Evolutionary conservation across 129 eudicot species (phyloP).

Genomic region (Artemisia argyi): DNA sequence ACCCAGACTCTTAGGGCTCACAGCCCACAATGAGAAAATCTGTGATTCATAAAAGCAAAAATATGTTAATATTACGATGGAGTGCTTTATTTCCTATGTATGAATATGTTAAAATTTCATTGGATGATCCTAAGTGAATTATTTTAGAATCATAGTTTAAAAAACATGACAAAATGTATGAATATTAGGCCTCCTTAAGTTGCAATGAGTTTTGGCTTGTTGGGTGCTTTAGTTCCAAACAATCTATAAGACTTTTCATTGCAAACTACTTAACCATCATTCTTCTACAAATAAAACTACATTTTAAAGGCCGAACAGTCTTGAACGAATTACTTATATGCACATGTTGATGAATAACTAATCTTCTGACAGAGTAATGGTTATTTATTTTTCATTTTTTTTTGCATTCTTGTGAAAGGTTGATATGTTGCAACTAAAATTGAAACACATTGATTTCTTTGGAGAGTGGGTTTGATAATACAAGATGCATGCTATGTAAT

Average conservation of each 20-base stretch:
- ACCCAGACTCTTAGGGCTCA: slow-evolving; percentile 73
- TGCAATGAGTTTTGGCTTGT: not conserved
- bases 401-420: too few species aligned
- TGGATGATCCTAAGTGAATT: not conserved
- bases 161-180: slow-evolving; percentile 12
- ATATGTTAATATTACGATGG: not conserved
- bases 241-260: too few species aligned
- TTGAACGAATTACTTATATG: too few species aligned
- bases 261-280: too few species aligned
- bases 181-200: not conserved
- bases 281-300: too few species aligned
- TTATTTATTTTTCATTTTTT: too few species aligned
- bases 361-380: too few species aligned
- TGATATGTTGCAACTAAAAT: too few species aligned
- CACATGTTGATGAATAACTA: too few species aligned
- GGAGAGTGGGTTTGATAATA: not conserved
- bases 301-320: too few species aligned
- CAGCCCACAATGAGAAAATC: slow-evolving; percentile 98
- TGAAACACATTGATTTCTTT: not conserved
- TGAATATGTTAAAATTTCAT: not conserved
- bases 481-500: not conserved
- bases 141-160: not conserved
- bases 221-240: too few species aligned
- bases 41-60: slow-evolving; percentile 18
- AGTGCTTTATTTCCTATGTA: too few species aligned